phyloP scores from a whole-genome alignment of 257 asterid species.

The Scutellaria minor region DNA sequence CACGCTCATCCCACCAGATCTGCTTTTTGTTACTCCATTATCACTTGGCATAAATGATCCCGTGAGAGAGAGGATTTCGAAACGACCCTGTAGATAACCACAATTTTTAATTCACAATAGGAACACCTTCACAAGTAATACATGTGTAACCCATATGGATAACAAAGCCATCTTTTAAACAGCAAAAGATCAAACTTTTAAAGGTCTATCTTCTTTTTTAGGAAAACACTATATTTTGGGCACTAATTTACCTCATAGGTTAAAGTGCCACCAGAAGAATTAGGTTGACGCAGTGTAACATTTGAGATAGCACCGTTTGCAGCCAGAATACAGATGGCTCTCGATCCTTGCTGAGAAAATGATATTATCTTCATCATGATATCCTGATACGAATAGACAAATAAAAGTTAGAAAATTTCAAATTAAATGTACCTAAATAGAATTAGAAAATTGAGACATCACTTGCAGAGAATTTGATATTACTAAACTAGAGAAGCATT shows the following conservation, averaged over 20 bases:
- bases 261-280: conserved; percentile 90
- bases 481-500: too few species aligned
- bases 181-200: too few species aligned
- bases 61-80: conserved; percentile 79
- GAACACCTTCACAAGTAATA: conserved; percentile 14
- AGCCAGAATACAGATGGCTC: conserved; percentile 86
- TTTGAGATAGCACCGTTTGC: conserved; percentile 88
- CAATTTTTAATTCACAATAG: conserved; percentile 13
- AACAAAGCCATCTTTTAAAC: background rate
- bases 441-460: conserved; percentile 8
- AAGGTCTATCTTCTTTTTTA: too few species aligned
- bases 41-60: conserved; percentile 86
- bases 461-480: background rate
- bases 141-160: background rate
- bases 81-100: conserved; percentile 65
- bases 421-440: conserved; percentile 5
- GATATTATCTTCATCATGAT: conserved; percentile 83
- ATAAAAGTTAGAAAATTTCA: conserved; percentile 13
- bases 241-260: conserved; percentile 65
- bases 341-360: conserved; percentile 81
- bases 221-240: too few species aligned
- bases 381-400: conserved; percentile 55
- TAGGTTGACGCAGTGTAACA: conserved; percentile 87
- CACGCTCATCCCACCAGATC: conserved; percentile 94
- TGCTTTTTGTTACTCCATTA: conserved; percentile 73